Conservation (phyloP, 306 rosid species). For the Corylus avellana region DNA sequence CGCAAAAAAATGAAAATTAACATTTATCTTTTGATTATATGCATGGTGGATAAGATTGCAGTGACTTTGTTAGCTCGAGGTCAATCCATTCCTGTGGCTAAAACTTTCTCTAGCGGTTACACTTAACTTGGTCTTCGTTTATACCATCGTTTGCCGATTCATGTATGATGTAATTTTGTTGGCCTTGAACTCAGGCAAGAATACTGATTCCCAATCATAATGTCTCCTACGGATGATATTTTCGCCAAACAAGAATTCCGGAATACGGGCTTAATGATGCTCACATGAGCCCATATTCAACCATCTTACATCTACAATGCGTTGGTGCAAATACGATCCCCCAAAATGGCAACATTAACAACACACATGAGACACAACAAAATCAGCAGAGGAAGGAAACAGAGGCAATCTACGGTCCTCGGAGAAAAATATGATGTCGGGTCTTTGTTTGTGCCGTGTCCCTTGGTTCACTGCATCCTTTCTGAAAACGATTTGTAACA, state of each 20-base stretch:
- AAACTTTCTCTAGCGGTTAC: not conserved
- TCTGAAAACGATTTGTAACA: not conserved
- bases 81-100: not conserved
- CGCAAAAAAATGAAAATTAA: too few species aligned
- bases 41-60: not conserved
- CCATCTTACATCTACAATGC: not conserved
- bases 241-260: conserved; percentile 13
- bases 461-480: conserved; percentile 34
- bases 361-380: conserved; percentile 19
- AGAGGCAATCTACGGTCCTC: conserved; percentile 33
- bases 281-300: conserved; percentile 12
- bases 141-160: not conserved
- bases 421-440: conserved; percentile 49
- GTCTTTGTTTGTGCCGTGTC: conserved; percentile 35
- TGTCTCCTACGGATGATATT: conserved; percentile 14
- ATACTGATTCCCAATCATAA: conserved; percentile 27
- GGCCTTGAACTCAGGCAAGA: conserved; percentile 12
- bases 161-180: not conserved
- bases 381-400: conserved; percentile 33
- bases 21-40: not conserved
- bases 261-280: conserved; percentile 2
- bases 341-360: not conserved
- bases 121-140: not conserved
- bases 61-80: not conserved
- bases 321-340: not conserved